Evolutionary conservation across 2,329 filamentous ascomycete genomes (phyloP).

Genomic region (Colletotrichum sp.): DNA sequence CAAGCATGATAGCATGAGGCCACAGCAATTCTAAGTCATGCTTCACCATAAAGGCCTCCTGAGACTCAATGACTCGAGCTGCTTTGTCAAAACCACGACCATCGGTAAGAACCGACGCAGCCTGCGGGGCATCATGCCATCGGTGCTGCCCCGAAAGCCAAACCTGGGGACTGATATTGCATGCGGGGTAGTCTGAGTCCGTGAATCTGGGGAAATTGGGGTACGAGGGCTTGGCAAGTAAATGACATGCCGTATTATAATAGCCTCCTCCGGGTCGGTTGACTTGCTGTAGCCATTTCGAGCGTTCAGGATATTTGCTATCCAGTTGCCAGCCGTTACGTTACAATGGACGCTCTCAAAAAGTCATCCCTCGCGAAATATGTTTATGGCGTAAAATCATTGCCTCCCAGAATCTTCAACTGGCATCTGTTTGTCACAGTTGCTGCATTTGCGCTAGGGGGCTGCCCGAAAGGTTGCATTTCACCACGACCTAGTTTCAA

Average conservation of each 20-base stretch:
- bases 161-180: background rate
- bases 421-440: constrained; percentile 16
- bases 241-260: background rate
- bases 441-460: constrained; percentile 21
- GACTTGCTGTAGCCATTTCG: background rate
- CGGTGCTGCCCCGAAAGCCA: background rate
- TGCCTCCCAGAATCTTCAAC: constrained; percentile 21
- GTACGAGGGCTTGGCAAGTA: background rate
- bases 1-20: background rate
- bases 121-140: background rate
- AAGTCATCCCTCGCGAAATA: constrained; percentile 13
- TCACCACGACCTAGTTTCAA: background rate
- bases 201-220: background rate
- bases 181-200: background rate
- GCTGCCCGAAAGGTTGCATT: constrained; percentile 4
- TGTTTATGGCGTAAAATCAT: constrained; percentile 8
- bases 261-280: background rate
- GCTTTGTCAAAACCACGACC: background rate
- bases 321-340: background rate
- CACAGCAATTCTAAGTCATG: background rate
- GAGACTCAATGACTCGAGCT: background rate
- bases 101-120: background rate
- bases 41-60: background rate
- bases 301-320: background rate
- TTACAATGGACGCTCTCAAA: background rate